Conservation (phyloP, 805 yeast species). For the Spencermartinsiella europaea region DNA sequence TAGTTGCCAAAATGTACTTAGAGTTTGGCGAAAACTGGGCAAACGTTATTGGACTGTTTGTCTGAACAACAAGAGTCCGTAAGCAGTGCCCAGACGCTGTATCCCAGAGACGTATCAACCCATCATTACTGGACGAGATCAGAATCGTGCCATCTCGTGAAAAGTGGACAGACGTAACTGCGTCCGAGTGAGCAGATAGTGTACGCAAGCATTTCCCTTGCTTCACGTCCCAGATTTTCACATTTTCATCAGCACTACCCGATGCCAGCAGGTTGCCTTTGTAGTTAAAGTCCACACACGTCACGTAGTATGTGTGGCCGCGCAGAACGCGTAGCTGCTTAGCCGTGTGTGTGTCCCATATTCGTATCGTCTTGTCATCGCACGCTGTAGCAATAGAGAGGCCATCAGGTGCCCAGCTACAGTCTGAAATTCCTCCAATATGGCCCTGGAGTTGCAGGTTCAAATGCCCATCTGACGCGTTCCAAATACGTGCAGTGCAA, state of each 20-base stretch:
- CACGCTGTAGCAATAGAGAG: conserved; percentile 74
- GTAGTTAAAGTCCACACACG: conserved; percentile 59
- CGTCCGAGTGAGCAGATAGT: conserved; percentile 88
- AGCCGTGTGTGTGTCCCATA: conserved; percentile 57
- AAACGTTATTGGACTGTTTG: conserved; percentile 69
- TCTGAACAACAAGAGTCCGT: conserved; percentile 79
- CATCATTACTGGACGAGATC: conserved; percentile 86
- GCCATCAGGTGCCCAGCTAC: conserved; percentile 74
- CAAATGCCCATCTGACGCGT: conserved; percentile 35
- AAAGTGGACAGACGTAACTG: conserved; percentile 70
- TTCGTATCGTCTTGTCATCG: conserved; percentile 73
- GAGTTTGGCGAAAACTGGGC: conserved; percentile 79
- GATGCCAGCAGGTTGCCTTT: conserved; percentile 76
- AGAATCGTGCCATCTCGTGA: conserved; percentile 77
- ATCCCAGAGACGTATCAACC: conserved; percentile 83
- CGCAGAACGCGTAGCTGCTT: conserved; percentile 39
- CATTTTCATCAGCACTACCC: conserved; percentile 87
- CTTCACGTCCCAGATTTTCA: conserved; percentile 81
- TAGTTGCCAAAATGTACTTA: conserved; percentile 66
- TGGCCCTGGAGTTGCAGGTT: conserved; percentile 49
- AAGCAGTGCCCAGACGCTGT: conserved; percentile 85
- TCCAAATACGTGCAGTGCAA: conserved; percentile 56
- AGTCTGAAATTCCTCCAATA: conserved; percentile 62
- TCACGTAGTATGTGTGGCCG: conserved; percentile 84
- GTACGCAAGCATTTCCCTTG: conserved; percentile 69